These are phyloP conservation scores for Corrigiola litoralis DNA, from an alignment of 179 eudicot species.

Conservation along the genomic window DNA sequence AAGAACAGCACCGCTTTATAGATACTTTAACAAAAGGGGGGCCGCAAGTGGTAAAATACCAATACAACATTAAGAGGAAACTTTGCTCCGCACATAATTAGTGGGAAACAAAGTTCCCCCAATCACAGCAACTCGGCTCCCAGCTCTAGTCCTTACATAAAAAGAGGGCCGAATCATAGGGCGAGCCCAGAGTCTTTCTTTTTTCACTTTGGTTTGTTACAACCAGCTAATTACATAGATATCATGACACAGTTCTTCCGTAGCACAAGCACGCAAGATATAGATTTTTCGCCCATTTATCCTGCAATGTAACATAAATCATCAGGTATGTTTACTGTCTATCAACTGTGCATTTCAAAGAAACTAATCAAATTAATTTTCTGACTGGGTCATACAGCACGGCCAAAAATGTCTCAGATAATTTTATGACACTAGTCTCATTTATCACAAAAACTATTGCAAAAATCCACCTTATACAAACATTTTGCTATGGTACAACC, in stretches of 20 bases:
- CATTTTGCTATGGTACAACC: too few species aligned
- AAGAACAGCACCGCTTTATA: conserved; percentile 4
- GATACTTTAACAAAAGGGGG: conserved; percentile 4
- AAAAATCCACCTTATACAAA: too few species aligned
- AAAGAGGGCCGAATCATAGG: neutral
- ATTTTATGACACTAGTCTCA: too few species aligned
- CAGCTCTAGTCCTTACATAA: conserved; percentile 6
- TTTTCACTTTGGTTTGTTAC: neutral
- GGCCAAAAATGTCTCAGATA: too few species aligned
- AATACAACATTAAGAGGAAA: conserved; percentile 20
- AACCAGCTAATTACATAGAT: neutral
- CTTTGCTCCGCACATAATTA: conserved; percentile 1
- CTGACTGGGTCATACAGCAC: neutral
- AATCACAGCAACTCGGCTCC: conserved; percentile 8
- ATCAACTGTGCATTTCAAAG: neutral
- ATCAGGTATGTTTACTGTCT: neutral
- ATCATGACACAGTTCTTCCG: conserved; percentile 62
- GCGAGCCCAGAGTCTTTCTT: neutral
- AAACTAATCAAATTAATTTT: neutral
- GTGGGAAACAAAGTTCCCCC: conserved; percentile 15
- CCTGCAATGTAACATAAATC: conserved; percentile 32
- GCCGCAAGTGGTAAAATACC: conserved; percentile 7
- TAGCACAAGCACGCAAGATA: conserved; percentile 62
- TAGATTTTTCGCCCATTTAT: conserved; percentile 68
- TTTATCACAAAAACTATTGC: too few species aligned